Evolutionary conservation across 2,329 filamentous ascomycete genomes (phyloP).

Genomic region (Ceratocystis alfenasii): DNA sequence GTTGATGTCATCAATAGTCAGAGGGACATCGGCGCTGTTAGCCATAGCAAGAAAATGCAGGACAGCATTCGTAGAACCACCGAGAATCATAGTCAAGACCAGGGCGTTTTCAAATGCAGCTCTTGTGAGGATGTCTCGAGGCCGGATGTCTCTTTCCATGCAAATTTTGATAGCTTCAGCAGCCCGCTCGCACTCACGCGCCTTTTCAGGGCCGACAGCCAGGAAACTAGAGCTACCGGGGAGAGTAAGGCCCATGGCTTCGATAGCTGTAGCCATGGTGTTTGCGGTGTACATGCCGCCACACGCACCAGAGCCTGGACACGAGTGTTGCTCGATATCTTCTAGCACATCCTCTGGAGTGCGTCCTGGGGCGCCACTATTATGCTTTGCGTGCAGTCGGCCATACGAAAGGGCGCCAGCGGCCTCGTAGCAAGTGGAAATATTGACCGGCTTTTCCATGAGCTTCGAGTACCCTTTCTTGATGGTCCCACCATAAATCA

Average conservation of each 20-base stretch:
- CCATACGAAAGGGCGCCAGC: conserved; percentile 72
- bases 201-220: conserved; percentile 68
- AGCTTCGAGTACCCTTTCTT: conserved; percentile 71
- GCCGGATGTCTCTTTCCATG: conserved; percentile 72
- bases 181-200: conserved; percentile 72
- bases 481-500: conserved; percentile 92
- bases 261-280: conserved; percentile 83
- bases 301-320: conserved; percentile 53
- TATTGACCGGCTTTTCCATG: conserved; percentile 70
- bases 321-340: conserved; percentile 70
- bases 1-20: conserved; percentile 74
- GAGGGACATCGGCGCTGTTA: conserved; percentile 62
- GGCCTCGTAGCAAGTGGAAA: conserved; percentile 79
- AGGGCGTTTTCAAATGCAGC: conserved; percentile 77
- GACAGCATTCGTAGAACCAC: conserved; percentile 79
- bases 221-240: conserved; percentile 78
- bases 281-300: conserved; percentile 90
- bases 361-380: conserved; percentile 49
- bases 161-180: conserved; percentile 66
- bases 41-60: conserved; percentile 87
- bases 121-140: conserved; percentile 67
- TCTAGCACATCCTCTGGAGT: conserved; percentile 67
- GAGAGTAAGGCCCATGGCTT: conserved; percentile 73
- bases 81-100: conserved; percentile 83
- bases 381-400: conserved; percentile 57